Evolutionary conservation across 495 filamentous ascomycete genomes (phyloP).

Genomic region (Hypomontagnella monticulosa): DNA sequence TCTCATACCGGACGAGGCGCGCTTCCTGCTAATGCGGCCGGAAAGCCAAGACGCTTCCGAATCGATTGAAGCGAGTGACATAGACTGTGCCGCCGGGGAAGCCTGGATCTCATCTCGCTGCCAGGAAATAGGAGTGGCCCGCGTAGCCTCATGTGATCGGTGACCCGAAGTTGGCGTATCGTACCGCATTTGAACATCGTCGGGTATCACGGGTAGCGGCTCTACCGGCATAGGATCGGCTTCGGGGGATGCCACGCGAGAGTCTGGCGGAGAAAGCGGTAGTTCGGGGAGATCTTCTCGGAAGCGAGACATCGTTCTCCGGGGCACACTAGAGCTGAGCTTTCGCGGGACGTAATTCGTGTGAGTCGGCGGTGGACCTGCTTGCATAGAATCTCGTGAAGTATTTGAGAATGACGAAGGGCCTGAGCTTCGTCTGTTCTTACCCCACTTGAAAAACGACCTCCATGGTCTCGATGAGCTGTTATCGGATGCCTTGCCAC

Average conservation of each 20-base stretch:
- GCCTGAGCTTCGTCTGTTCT: conserved; percentile 66
- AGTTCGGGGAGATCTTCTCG: conserved; percentile 91
- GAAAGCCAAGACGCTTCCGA: conserved; percentile 95
- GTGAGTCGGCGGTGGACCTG: conserved; percentile 47
- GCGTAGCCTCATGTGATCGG: conserved; percentile 52
- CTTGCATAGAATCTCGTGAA: conserved; percentile 78
- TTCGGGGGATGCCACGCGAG: conserved; percentile 78
- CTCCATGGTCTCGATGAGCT: conserved; percentile 65
- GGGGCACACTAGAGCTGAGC: conserved; percentile 60
- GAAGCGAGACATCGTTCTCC: conserved; percentile 88
- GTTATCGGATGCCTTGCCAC: conserved; percentile 51
- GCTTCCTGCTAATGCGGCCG: conserved; percentile 60
- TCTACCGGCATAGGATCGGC: conserved; percentile 54
- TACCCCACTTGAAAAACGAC: conserved; percentile 77
- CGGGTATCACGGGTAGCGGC: conserved; percentile 42
- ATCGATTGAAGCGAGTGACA: conserved; percentile 85
- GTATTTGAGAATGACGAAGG: conserved; percentile 80
- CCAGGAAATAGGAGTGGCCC: conserved; percentile 55
- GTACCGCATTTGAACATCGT: conserved; percentile 49
- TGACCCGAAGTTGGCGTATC: conserved; percentile 60
- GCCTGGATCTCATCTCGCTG: conserved; percentile 53
- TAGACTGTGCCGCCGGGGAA: conserved; percentile 58
- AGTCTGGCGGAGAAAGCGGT: conserved; percentile 82
- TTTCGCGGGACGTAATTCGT: conserved; percentile 48
- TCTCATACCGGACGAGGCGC: conserved; percentile 52